These are phyloP conservation scores for Claviceps arundinis DNA, from an alignment of 2,329 filamentous ascomycete genomes.

Conservation along the genomic window DNA sequence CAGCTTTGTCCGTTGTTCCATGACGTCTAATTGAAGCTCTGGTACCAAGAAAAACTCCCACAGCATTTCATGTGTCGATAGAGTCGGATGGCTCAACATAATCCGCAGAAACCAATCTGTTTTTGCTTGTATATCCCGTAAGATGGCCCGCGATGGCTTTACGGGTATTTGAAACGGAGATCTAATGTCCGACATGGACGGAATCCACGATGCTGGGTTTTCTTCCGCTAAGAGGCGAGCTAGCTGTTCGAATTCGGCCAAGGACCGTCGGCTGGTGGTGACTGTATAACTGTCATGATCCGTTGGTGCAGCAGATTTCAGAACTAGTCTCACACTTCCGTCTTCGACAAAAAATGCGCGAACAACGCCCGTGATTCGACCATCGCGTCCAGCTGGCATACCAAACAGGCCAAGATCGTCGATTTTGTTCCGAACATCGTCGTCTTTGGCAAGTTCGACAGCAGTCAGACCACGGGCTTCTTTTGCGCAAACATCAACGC, in stretches of 20 bases:
- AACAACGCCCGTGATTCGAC: constrained; percentile 82
- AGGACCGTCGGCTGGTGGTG: constrained; percentile 79
- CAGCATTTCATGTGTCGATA: constrained; percentile 88
- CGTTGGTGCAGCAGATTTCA: constrained; percentile 88
- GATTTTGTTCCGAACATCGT: constrained; percentile 91
- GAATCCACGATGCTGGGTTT: constrained; percentile 91
- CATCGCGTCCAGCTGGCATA: constrained; percentile 55
- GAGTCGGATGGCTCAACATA: constrained; percentile 77
- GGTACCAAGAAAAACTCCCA: constrained; percentile 99
- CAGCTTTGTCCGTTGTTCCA: constrained; percentile 73
- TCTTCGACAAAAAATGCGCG: constrained; percentile 96
- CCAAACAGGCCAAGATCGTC: constrained; percentile 85
- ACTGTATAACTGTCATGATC: constrained; percentile 75
- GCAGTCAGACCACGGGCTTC: constrained; percentile 84
- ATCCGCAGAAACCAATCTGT: constrained; percentile 83
- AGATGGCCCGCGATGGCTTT: constrained; percentile 72
- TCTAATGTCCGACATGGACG: constrained; percentile 60
- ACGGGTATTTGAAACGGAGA: constrained; percentile 90
- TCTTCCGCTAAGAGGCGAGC: constrained; percentile 73
- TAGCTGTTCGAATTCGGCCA: constrained; percentile 83
- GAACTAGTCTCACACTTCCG: constrained; percentile 77
- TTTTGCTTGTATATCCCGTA: constrained; percentile 76
- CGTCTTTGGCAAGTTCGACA: constrained; percentile 92
- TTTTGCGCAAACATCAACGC: constrained; percentile 73
- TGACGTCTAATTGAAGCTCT: constrained; percentile 79